Evolutionary conservation across 768 basidiomycete genomes (phyloP).

Genomic region (Wakefieldia striispora): DNA sequence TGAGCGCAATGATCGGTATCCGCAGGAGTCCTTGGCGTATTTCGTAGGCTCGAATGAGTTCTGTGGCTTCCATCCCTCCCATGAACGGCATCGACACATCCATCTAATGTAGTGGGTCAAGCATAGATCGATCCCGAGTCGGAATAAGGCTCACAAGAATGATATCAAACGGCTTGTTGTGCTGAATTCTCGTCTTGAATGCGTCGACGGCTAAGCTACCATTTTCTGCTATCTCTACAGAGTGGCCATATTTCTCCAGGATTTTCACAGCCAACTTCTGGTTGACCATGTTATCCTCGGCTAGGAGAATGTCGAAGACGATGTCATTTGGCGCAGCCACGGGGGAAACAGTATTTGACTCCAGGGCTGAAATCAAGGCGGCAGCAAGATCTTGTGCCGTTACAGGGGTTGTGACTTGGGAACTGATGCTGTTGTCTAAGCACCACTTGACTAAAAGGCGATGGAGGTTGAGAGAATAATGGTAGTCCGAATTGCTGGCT

Average conservation of each 20-base stretch:
- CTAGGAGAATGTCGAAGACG: constrained; percentile 88
- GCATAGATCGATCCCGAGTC: neutral
- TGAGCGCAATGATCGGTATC: constrained; percentile 93
- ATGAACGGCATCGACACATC: constrained; percentile 98
- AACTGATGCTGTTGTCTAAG: constrained; percentile 92
- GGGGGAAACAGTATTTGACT: constrained; percentile 90
- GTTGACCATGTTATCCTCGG: constrained; percentile 95
- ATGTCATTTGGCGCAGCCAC: constrained; percentile 84
- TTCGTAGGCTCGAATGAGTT: constrained; percentile 86
- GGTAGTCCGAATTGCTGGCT: neutral
- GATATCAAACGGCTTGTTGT: constrained; percentile 80
- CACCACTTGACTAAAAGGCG: constrained; percentile 82
- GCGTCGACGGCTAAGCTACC: constrained; percentile 91
- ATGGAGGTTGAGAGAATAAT: constrained; percentile 2
- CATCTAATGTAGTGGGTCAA: constrained; percentile 58
- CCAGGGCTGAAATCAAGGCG: constrained; percentile 90
- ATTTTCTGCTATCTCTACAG: constrained; percentile 96
- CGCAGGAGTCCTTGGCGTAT: constrained; percentile 62
- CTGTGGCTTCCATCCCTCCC: constrained; percentile 98
- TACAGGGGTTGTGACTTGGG: constrained; percentile 91
- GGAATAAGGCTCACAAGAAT: constrained; percentile 65
- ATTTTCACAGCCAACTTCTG: constrained; percentile 97
- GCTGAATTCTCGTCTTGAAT: constrained; percentile 74
- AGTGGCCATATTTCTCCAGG: constrained; percentile 92
- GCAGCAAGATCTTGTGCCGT: constrained; percentile 85